phyloP scores from a whole-genome alignment of 2,329 filamentous ascomycete species.

The Trichoderma pleuroti region DNA sequence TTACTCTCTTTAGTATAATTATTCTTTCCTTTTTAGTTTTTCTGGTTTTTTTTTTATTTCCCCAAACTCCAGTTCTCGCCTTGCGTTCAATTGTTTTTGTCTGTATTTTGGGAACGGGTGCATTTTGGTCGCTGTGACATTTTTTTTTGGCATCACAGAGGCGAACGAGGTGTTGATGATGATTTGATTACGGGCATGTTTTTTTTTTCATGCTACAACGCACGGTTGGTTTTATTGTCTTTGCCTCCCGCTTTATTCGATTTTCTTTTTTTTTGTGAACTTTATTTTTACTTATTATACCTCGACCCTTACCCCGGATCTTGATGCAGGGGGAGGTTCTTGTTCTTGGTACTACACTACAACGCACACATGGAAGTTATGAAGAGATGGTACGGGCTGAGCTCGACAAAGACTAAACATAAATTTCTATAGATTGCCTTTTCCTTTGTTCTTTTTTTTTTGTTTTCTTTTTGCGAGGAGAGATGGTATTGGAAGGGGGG shows the following conservation, averaged over 20 bases:
- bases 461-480: neutral
- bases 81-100: slow-evolving; percentile 15
- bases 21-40: neutral
- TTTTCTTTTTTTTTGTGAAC: neutral
- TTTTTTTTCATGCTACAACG: slow-evolving; percentile 3
- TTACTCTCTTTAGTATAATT: neutral
- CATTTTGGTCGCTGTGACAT: slow-evolving; percentile 19
- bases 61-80: neutral
- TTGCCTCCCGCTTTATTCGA: neutral
- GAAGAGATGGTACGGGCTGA: slow-evolving; percentile 21
- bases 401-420: slow-evolving; percentile 18
- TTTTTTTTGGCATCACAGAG: slow-evolving; percentile 24
- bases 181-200: slow-evolving; percentile 30
- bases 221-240: slow-evolving; percentile 23
- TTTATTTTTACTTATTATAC: slow-evolving; percentile 19
- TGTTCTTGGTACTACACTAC: slow-evolving; percentile 19
- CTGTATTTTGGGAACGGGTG: slow-evolving; percentile 18
- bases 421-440: slow-evolving; percentile 19
- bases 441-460: slow-evolving; percentile 27
- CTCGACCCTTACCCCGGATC: slow-evolving; percentile 1
- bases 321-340: slow-evolving; percentile 7
- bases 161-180: slow-evolving; percentile 32
- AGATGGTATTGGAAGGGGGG: neutral
- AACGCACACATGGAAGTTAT: slow-evolving; percentile 20
- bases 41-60: neutral